Base-by-base conservation (phyloP, 176 grass and related monocot genomes). In the Musa schizocarpa region DNA sequence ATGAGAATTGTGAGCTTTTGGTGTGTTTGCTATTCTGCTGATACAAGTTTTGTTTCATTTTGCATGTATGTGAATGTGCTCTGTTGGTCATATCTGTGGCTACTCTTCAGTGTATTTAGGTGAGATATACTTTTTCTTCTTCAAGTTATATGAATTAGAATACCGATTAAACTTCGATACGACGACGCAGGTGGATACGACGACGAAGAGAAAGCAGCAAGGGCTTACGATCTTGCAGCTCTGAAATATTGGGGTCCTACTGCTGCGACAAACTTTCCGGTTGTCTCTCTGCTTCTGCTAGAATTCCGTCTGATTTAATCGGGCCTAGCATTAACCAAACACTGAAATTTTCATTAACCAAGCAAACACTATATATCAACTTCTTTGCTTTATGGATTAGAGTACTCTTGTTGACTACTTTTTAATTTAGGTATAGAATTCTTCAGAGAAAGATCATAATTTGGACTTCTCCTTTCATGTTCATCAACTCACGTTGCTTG, bases 151-250 rank as follows among this genome's bases (percentile, higher is more conserved):
- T 12, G 22, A 57, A 29, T 16, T 1, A 19, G 14, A 5, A 19
- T 19, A 34, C 53, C 34, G 22, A 56, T 57, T 13, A 9, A 9
- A 11, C 13, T 57, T 74, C 69, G 19, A 57, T 22, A 9, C 83
- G 73, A 9, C 83, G 73, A 52, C 68, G 6, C 75, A 97, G 93
- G 94, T 87, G 94, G 94, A 34, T 98, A 93, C 68, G 94, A 98
- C 50, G 86, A 87, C 71, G 94, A 98, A 85, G 90, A 98, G 62
- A 89, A 85, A 49, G 94, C 94, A 54, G 94, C 90, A 52, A 91
- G 86, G 68, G 94, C 94, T 20, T 98, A 98, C 76, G 94, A 98
- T 82, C 61, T 98, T 59, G 90, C 88, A 6, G 90, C 88, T 87
- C 72, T 98, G 51, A 98, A 93, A 81, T 98, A 93, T 72, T 98